Evolutionary conservation across 371 early-diverging fungal species (phyloP), one percentile per base, ranked within the genome.

Genomic region (Coemansia sp.): DNA sequence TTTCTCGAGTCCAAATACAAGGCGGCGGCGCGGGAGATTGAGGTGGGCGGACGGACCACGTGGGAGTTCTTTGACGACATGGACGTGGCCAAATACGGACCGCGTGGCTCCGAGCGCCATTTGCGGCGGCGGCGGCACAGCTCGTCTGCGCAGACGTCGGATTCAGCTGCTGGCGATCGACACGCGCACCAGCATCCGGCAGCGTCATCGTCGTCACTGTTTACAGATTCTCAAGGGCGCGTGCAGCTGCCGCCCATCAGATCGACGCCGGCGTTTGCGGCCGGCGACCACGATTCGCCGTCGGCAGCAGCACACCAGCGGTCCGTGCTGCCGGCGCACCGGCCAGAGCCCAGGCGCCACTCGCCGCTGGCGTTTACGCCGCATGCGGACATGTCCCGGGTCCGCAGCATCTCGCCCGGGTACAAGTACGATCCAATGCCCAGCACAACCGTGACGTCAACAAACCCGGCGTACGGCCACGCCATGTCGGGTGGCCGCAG

Each of bases 1-100:
- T 76, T 76, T 16, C 69, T 76, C 26, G 76, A 76, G 34, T 64
- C 76, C n/a, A 76, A 76, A 55, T 76, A 68, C 61, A 68, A 64
- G 45, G 39, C 76, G 0, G 76, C 76, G 0, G 53, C 43, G 3
- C 55, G 48, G 3, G 76, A 76, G 12, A 39, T 68, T 0, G 56
- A 57, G 0, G 30, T 36, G 1, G 49, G 33, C 2, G 65, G 68
- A 6, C 53, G 62, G 39, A 61, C 76, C 5, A 36, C 75, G 1
- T 76, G 76, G 76, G 76, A 76, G 65, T 75, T 76, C 16, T 76
- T 60, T 33, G 65, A 74, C 8, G 76, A 74, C 14, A 74, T 76
- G 76, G 64, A 64, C 9, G 20, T 34, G 12, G 76, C 76, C 34
- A 75, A 75, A 40, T 42, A 55, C 52, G 66, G 72, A 8, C 43